Base-by-base conservation (phyloP, 345 rosid species). In the Linum trigynum region DNA sequence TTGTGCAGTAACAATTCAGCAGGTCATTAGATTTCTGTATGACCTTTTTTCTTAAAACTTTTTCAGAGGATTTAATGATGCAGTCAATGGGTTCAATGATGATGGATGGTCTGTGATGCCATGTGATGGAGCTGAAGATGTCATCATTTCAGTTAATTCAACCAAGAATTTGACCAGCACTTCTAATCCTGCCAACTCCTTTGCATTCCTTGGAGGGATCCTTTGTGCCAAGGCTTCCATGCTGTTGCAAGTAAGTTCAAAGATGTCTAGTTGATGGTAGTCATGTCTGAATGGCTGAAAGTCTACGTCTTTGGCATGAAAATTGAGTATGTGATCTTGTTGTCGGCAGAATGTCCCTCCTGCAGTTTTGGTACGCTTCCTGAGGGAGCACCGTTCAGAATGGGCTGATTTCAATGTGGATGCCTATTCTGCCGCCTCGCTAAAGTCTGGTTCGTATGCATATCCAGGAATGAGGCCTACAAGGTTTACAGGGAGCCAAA, bases 151-250 rank as follows among this genome's bases (percentile, higher is more conserved):
- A 4, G 75, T 91, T 42, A 95, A 86, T 77, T 84, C 91, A 16
- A 84, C 90, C 7, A 95, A 87, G 77, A 83, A 75, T 73, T 76
- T 89, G 73, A 78, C 63, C 57, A 64, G 77, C 42, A 8, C 76
- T 32, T 68, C 83, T 4, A 80, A 73, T 71, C 75, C 82, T 64
- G 79, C 84, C 67, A 79, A 77, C 74, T 75, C 97, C 37, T 74
- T 88, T 41, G 70, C 96, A 2, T 79, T 82, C 62, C 75, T 95
- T 45, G 99, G 99, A 64, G 99, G 99, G 2, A 83, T 91, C 53
- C 89, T 95, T 32, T 95, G 99, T 77, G 99, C 98, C n/a, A 95
- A 91, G 75, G 98, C 98, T 55, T 95, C 99, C n/a, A 91, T 95
- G 99, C 85, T 91, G 42, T 88, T 95, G 69, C 98, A 87, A 81